Conservation (phyloP, 257 asterid species). For the Datura wrightii region DNA sequence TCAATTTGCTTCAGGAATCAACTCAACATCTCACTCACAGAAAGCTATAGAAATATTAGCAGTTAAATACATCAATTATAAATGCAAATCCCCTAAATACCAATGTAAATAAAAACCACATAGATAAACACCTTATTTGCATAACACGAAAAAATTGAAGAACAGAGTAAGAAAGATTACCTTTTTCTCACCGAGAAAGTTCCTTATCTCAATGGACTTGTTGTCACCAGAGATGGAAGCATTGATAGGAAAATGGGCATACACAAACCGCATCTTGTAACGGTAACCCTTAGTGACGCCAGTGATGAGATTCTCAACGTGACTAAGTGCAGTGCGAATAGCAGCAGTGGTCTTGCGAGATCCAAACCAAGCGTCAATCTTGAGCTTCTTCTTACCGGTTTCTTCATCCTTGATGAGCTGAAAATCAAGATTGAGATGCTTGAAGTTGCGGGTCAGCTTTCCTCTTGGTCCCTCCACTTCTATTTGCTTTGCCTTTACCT, state of each 20-base stretch:
- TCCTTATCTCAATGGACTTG: slow-evolving; percentile 27
- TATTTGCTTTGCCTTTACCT: slow-evolving; percentile 23
- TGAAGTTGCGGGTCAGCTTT: slow-evolving; percentile 19
- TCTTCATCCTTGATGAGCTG: slow-evolving; percentile 25
- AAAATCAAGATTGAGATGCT: slow-evolving; percentile 28
- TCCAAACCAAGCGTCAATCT: slow-evolving; percentile 29
- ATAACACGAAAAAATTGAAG: background rate
- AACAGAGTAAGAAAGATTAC: background rate
- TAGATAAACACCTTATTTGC: background rate
- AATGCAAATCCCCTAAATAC: background rate
- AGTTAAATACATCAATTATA: background rate
- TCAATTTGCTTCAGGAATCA: background rate
- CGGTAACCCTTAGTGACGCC: slow-evolving; percentile 23
- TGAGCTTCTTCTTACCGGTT: background rate
- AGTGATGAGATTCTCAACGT: slow-evolving; percentile 12
- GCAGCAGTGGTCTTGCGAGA: slow-evolving; percentile 23
- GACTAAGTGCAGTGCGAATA: slow-evolving; percentile 21
- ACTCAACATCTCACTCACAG: background rate
- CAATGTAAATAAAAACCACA: background rate
- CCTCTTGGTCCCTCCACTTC: slow-evolving; percentile 29
- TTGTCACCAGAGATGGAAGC: slow-evolving; percentile 16
- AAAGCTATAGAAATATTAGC: background rate
- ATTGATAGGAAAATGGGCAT: slow-evolving; percentile 27
- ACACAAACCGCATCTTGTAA: slow-evolving; percentile 24
- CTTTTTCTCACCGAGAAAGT: slow-evolving; percentile 24